Evolutionary conservation across 2,329 filamentous ascomycete genomes (phyloP).

Genomic region (Alternaria brassicae): DNA sequence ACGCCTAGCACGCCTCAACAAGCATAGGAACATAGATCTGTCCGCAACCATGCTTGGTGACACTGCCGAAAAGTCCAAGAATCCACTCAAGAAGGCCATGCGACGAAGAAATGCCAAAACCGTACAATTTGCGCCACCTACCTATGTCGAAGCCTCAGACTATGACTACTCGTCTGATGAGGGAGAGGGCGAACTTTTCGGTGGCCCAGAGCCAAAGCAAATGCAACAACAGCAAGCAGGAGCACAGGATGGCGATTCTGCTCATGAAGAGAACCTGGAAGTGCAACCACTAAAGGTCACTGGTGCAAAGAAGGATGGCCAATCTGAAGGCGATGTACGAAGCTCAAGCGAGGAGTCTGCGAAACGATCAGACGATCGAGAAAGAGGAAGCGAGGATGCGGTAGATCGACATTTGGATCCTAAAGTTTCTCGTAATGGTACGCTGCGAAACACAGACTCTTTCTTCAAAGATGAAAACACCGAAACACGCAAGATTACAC

Average conservation of each 20-base stretch:
- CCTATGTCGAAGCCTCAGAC: constrained; percentile 87
- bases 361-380: constrained; percentile 54
- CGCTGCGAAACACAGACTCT: constrained; percentile 88
- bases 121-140: constrained; percentile 83
- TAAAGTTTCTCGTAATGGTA: constrained; percentile 75
- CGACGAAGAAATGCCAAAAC: constrained; percentile 82
- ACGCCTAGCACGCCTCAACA: constrained; percentile 89
- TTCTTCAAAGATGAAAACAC: constrained; percentile 97
- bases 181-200: constrained; percentile 60
- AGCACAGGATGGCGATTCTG: constrained; percentile 50
- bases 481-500: constrained; percentile 95
- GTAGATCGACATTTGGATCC: constrained; percentile 58
- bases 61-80: constrained; percentile 80
- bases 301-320: constrained; percentile 41
- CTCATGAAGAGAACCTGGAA: constrained; percentile 47
- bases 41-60: constrained; percentile 76
- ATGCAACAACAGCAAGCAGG: constrained; percentile 32
- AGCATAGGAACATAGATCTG: constrained; percentile 94
- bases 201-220: constrained; percentile 44
- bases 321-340: constrained; percentile 33
- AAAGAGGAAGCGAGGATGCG: constrained; percentile 71
- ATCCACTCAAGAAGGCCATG: constrained; percentile 83
- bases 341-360: constrained; percentile 48
- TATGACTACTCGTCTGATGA: constrained; percentile 85
- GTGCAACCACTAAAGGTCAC: constrained; percentile 50